Conservation (phyloP, 2,329 filamentous ascomycete genomes). For the Xylariaceae sp. region DNA sequence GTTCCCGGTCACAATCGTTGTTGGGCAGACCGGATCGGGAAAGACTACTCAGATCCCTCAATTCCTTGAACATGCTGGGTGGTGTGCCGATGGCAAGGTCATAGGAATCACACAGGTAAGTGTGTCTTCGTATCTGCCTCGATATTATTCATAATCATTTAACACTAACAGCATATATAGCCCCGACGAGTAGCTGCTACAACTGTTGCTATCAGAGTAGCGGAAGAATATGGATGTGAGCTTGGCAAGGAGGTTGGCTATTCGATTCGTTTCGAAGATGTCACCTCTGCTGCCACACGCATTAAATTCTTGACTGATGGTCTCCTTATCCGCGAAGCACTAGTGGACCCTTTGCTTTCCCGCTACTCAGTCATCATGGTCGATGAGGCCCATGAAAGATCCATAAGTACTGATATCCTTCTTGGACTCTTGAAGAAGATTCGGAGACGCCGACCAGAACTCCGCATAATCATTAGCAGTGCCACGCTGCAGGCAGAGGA, state of each 20-base stretch:
- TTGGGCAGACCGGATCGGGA: conserved; percentile 90
- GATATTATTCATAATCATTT: not conserved
- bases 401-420: conserved; percentile 84
- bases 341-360: conserved; percentile 86
- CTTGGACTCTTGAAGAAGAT: conserved; percentile 92
- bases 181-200: conserved; percentile 86
- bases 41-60: conserved; percentile 97
- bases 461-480: conserved; percentile 87
- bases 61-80: conserved; percentile 81
- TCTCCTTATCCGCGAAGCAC: conserved; percentile 80
- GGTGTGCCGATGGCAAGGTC: conserved; percentile 76
- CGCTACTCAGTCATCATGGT: conserved; percentile 96
- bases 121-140: conserved; percentile 21
- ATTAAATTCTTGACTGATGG: conserved; percentile 98
- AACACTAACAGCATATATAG: conserved; percentile 39
- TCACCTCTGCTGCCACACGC: conserved; percentile 74
- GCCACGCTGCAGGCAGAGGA: conserved; percentile 87
- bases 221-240: conserved; percentile 80
- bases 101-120: conserved; percentile 86
- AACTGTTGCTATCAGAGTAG: conserved; percentile 80
- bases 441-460: conserved; percentile 67
- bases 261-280: conserved; percentile 87
- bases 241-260: conserved; percentile 90
- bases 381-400: conserved; percentile 93
- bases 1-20: conserved; percentile 76